Conservation (phyloP, 2,329 filamentous ascomycete genomes). For the Thelonectria discophora region DNA sequence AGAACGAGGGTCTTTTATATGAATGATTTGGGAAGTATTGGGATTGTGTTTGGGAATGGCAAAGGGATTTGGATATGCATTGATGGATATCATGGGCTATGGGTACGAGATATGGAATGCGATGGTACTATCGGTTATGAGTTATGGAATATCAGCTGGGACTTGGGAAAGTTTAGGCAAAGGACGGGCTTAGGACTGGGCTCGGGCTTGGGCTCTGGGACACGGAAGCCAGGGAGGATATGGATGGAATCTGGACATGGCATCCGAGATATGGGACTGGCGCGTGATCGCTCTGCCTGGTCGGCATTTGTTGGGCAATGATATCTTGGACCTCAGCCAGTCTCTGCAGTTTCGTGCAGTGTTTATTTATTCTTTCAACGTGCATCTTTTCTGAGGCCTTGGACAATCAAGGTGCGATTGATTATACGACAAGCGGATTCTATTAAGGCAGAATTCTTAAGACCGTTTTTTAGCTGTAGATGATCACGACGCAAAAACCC, state of each 20-base stretch:
- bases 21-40: not conserved
- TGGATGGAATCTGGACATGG: too few relatives aligned
- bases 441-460: too few relatives aligned
- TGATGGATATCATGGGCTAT: too few relatives aligned
- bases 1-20: not conserved
- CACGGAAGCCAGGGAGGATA: too few relatives aligned
- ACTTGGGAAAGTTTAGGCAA: too few relatives aligned
- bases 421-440: too few relatives aligned
- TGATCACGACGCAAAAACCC: too few relatives aligned
- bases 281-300: not conserved
- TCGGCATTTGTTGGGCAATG: not conserved
- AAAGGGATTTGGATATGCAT: not conserved
- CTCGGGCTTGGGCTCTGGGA: too few relatives aligned
- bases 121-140: not conserved
- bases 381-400: not conserved
- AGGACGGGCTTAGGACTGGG: too few relatives aligned
- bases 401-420: too few relatives aligned
- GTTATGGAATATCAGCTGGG: not conserved
- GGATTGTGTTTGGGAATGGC: too few relatives aligned
- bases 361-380: not conserved
- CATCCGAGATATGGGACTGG: not conserved
- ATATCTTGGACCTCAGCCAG: not conserved
- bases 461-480: too few relatives aligned
- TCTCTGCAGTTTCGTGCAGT: not conserved
- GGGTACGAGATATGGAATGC: not conserved